phyloP scores from a whole-genome alignment of 2,329 filamentous ascomycete genomes.

The Lecanoromycetidae sp. region DNA sequence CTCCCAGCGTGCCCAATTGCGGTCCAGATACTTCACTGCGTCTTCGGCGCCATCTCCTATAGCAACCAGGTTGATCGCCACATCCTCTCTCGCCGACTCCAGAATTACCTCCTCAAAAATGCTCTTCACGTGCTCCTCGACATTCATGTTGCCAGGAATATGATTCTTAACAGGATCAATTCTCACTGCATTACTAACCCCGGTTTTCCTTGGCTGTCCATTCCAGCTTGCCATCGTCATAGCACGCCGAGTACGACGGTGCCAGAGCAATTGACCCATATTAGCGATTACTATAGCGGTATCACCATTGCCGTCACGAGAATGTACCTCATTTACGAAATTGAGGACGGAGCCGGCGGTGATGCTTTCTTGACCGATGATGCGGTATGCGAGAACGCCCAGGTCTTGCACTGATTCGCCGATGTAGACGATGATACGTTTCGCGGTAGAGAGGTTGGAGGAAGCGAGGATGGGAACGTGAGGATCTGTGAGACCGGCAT shows the following conservation, averaged over 20 bases:
- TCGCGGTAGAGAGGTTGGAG: constrained; percentile 41
- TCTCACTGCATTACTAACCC: constrained; percentile 45
- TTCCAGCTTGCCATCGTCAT: constrained; percentile 49
- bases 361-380: constrained; percentile 53
- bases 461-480: constrained; percentile 60
- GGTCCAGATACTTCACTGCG: constrained; percentile 46
- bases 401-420: constrained; percentile 62
- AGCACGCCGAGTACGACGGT: constrained; percentile 47
- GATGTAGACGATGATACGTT: constrained; percentile 60
- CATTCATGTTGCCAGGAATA: constrained; percentile 47
- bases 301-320: constrained; percentile 12
- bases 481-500: constrained; percentile 35
- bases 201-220: constrained; percentile 48
- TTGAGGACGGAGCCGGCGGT: constrained; percentile 58
- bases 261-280: constrained; percentile 65
- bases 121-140: constrained; percentile 50
- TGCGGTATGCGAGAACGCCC: constrained; percentile 60
- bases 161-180: constrained; percentile 46
- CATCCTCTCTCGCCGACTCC: constrained; percentile 35
- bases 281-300: constrained; percentile 62
- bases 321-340: constrained; percentile 40
- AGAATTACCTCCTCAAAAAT: constrained; percentile 55
- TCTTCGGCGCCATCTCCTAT: constrained; percentile 54
- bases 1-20: constrained; percentile 35
- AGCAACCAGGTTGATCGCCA: constrained; percentile 57